Base-by-base conservation (phyloP, 2,329 filamentous ascomycete genomes). In the Hypoxylon sp. region DNA sequence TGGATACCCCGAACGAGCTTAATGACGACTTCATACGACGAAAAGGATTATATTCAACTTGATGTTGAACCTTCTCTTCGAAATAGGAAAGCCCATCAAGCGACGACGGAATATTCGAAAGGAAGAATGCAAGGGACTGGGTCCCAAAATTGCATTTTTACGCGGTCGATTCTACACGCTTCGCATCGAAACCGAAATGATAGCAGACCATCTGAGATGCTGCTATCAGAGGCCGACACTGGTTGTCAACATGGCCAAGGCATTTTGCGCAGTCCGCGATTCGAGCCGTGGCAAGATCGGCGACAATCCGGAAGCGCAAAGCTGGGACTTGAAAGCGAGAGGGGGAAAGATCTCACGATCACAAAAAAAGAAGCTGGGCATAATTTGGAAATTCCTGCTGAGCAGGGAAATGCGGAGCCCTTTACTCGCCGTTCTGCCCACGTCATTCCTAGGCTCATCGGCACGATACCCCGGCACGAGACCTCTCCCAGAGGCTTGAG, bases 1-100 rank as follows among this genome's bases (percentile, higher is more conserved):
- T 68, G 74, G 73, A 76, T 75, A 72, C 23, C 63, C 60, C 38
- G 7, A 9, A 74, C 70, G 71, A 73, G 68, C 74, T 81, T 80
- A 77, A 80, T 77, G 78, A 84, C 80, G 80, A 82, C 80, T 81
- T 81, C 79, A 70, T 62, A 79, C 72, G 75, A 80, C 77, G 75
- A 81, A 78, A 65, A 74, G 77, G 74, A 75, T 55, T 67, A 64
- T 51, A 67, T 68, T 74, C 75, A 75, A 74, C 75, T 78, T 71
- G 75, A 78, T 45, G 77, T 75, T 76, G 77, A 65, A 60, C 58
- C 69, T 71, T 74, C 68, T 73, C 69, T 70, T 75, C 72, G 72
- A 73, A 56, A 63, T 52, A 70, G 14, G 65, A 73, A 73, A 72
- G 70, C 72, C 67, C 63, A 72, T 69, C 67, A 72, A 73, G 75